Evolutionary conservation across 768 basidiomycete genomes (phyloP).

Genomic region (Sistotremastrum suecicum): DNA sequence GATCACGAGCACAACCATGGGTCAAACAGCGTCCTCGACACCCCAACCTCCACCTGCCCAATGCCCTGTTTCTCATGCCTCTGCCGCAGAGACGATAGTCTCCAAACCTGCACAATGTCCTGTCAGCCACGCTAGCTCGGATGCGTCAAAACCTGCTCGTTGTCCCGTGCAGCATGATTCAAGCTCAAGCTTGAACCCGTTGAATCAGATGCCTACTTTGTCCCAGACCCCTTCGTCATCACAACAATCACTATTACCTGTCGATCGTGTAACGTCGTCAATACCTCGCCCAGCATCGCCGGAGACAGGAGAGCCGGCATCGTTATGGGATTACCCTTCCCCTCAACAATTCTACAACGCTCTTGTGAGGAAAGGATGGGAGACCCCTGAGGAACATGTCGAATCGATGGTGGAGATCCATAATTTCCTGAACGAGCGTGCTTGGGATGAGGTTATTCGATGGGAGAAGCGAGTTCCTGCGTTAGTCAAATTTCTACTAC

Average conservation of each 20-base stretch:
- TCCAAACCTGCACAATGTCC: conserved; percentile 39
- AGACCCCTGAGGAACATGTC: conserved; percentile 90
- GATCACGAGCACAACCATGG: neutral
- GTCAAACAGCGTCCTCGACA: conserved; percentile 1
- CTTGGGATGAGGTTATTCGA: conserved; percentile 86
- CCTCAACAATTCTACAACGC: conserved; percentile 99
- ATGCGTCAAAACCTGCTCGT: conserved; percentile 12
- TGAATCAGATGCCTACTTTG: conserved; percentile 83
- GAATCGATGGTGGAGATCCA: conserved; percentile 98
- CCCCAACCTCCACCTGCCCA: conserved; percentile 5
- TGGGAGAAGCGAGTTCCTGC: conserved; percentile 69
- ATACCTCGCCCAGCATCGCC: conserved; percentile 49
- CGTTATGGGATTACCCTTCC: conserved; percentile 88
- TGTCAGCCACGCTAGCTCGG: conserved; percentile 33
- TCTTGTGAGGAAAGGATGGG: conserved; percentile 90
- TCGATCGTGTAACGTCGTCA: conserved; percentile 61
- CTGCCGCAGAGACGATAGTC: neutral
- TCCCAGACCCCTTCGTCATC: conserved; percentile 49
- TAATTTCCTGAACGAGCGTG: conserved; percentile 93
- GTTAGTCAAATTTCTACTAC: conserved; percentile 26
- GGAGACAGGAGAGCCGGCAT: conserved; percentile 17
- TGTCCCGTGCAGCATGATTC: conserved; percentile 22
- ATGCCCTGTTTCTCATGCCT: conserved; percentile 2
- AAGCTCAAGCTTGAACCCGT: conserved; percentile 35
- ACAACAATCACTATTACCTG: conserved; percentile 50